Evolutionary conservation across 768 basidiomycete species (phyloP), one percentile per base, ranked within the genome.

Genomic region (Floccularia luteovirens): DNA sequence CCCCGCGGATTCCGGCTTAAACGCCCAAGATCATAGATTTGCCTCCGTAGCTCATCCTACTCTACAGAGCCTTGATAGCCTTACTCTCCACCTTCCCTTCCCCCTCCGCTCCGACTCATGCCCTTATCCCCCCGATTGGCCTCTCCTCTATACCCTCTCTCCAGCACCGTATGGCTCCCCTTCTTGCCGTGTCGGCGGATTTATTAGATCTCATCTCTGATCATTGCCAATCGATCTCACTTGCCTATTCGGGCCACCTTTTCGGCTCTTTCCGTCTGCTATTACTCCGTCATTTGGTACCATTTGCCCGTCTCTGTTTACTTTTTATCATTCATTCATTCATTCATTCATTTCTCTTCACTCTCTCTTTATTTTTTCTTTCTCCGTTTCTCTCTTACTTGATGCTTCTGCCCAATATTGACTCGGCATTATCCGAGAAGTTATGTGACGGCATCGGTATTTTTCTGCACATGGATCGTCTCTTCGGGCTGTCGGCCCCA

Each of bases 111-210:
- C 74, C 70, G 69, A 70, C 50, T 51, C 55, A 49, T 53, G 42
- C 56, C 47, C 56, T 59, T 47, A 50, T 47, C 43, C 47, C 55
- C 63, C 76, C 73, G 72, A 75, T 75, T 75, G 67, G 70, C 51
- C 47, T n/a, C n/a, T n/a, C 41, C 44, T 48, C 50, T 44, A 45
- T 38, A 43, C 34, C 47, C 48, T 34, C 46, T 49, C 54, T 51
- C 49, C 47, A 40, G 41, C 38, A 55, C 63, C 66, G 63, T 64
- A 61, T 72, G 68, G 58, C 51, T 36, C 47, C 33, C 46, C 43
- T 40, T 52, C 48, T 51, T 61, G 59, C 62, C 65, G 62, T 60
- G 57, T 68, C 72, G 68, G 62, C 66, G 67, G 63, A 66, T 54
- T 57, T 28, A 28, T 8, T 66, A 60, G 62, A 66, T 70, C 55